A percentile compares a stretch with the other conserved stretches of the same genome.
These are phyloP conservation scores for Chaetomiaceae sp. DNA, from an alignment of 2,329 filamentous ascomycete species.

Conservation along the genomic window DNA sequence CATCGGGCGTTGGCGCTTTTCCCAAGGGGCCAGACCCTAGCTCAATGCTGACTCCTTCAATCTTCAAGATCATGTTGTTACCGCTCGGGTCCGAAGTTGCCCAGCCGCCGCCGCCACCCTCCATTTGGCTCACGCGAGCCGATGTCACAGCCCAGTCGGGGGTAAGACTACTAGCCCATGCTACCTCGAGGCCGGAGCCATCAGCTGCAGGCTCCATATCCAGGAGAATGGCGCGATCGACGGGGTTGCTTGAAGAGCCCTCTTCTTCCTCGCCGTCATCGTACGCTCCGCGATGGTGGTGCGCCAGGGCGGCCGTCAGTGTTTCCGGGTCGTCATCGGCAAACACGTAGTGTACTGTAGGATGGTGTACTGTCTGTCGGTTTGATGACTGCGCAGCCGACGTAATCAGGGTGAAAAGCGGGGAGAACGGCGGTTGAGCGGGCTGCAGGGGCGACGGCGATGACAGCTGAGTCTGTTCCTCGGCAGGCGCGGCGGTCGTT, in stretches of 20 bases:
- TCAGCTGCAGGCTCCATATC: constrained; percentile 43
- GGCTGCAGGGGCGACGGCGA: constrained; percentile 16
- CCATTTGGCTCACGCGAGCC: constrained; percentile 40
- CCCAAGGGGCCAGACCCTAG: constrained; percentile 10
- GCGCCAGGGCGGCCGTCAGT: constrained; percentile 59
- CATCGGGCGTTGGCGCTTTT: constrained; percentile 16
- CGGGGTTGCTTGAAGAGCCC: constrained; percentile 23
- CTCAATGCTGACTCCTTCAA: constrained; percentile 46
- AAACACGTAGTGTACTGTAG: constrained; percentile 87
- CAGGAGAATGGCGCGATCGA: constrained; percentile 47
- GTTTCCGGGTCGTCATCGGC: constrained; percentile 80
- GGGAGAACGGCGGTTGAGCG: constrained; percentile 52
- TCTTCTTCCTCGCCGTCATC: constrained; percentile 20
- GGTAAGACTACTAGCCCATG: constrained; percentile 65
- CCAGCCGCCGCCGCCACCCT: constrained; percentile 27
- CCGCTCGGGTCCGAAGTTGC: constrained; percentile 24
- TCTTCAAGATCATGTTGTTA: constrained; percentile 50
- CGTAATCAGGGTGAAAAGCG: constrained; percentile 80
- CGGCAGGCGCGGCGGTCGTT: background rate
- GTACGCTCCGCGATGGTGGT: constrained; percentile 31
- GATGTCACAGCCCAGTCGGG: constrained; percentile 61
- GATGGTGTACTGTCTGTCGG: constrained; percentile 62
- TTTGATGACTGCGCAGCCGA: constrained; percentile 58
- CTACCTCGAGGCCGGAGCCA: constrained; percentile 46
- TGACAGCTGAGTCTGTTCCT: constrained; percentile 7